These are phyloP conservation scores for Diplosphaera chodatii DNA, from an alignment of 139 green algal genomes.

Conservation along the genomic window DNA sequence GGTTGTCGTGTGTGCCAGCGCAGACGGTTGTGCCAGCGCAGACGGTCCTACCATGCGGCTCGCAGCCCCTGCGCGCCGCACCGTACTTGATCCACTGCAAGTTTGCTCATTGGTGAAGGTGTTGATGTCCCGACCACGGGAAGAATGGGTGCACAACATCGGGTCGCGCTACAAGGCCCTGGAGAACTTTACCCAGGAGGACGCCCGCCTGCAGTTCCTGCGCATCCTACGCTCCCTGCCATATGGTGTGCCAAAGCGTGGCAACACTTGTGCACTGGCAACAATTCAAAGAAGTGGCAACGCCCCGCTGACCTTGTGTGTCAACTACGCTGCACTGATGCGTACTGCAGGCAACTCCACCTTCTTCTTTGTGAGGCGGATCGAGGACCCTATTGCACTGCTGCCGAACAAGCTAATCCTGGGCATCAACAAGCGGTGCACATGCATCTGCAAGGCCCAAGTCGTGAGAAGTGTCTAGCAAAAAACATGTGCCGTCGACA, in stretches of 20 bases:
- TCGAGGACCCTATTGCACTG: constrained; percentile 94
- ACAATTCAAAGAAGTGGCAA: too few relatives aligned
- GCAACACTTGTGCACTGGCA: too few relatives aligned
- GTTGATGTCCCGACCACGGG: constrained; percentile 58
- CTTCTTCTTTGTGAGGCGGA: constrained; percentile 77
- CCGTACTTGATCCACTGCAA: too few relatives aligned
- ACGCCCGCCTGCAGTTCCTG: constrained; percentile 86
- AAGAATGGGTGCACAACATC: constrained; percentile 82
- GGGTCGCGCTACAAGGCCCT: constrained; percentile 68
- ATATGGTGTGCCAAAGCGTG: constrained; percentile 59
- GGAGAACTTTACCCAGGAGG: constrained; percentile 80
- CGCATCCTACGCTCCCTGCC: constrained; percentile 89
- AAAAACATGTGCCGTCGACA: too few relatives aligned
- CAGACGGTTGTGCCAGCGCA: too few relatives aligned
- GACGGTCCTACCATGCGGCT: too few relatives aligned
- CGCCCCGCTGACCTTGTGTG: too few relatives aligned
- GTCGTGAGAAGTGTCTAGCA: too few relatives aligned
- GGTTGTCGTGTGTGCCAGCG: too few relatives aligned
- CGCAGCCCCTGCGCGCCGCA: too few relatives aligned
- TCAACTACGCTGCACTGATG: too few relatives aligned
- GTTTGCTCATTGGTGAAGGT: constrained; percentile 34
- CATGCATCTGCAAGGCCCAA: too few relatives aligned
- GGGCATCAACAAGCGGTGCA: constrained; percentile 94
- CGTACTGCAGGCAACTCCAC: constrained; percentile 50
- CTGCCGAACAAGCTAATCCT: constrained; percentile 89